Evolutionary conservation across 2,329 filamentous ascomycete genomes (phyloP).

Genomic region (Trichoderma breve): DNA sequence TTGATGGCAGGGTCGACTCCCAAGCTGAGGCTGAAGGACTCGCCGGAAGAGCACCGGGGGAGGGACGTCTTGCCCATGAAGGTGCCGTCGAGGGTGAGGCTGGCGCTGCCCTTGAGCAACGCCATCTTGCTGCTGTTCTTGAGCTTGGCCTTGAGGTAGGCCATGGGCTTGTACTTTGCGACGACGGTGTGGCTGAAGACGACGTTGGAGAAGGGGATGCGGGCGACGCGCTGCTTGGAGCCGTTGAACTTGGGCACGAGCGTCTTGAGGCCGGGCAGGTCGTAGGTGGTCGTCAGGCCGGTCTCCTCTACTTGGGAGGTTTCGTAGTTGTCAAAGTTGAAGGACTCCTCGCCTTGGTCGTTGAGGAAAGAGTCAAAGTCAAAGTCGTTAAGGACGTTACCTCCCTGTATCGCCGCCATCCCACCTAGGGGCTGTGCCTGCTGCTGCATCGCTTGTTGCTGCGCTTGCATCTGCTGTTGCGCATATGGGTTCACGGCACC

Average conservation of each 20-base stretch:
- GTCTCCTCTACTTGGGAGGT: conserved; percentile 58
- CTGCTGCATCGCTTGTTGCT: background rate
- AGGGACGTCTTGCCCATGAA: conserved; percentile 59
- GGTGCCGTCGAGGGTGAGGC: conserved; percentile 61
- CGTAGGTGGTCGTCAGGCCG: conserved; percentile 60
- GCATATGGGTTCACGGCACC: background rate
- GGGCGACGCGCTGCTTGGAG: conserved; percentile 59
- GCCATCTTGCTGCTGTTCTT: conserved; percentile 56
- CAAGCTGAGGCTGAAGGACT: conserved; percentile 52
- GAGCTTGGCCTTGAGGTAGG: conserved; percentile 58
- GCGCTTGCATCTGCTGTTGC: background rate
- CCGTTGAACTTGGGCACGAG: conserved; percentile 50
- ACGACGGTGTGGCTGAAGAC: conserved; percentile 57
- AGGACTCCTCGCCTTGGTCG: background rate
- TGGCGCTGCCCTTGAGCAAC: conserved; percentile 53
- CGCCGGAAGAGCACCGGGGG: conserved; percentile 55
- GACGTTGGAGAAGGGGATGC: conserved; percentile 50
- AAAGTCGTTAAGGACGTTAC: background rate
- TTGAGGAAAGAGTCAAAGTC: background rate
- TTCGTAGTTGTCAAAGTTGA: conserved; percentile 22
- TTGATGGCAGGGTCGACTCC: conserved; percentile 59
- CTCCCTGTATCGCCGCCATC: background rate
- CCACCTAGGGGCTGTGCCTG: background rate
- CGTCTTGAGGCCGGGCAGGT: conserved; percentile 57
- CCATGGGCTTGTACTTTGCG: conserved; percentile 58